Evolutionary conservation across 129 eudicot species (phyloP).

Genomic region (Centrapalus pauciflorus): DNA sequence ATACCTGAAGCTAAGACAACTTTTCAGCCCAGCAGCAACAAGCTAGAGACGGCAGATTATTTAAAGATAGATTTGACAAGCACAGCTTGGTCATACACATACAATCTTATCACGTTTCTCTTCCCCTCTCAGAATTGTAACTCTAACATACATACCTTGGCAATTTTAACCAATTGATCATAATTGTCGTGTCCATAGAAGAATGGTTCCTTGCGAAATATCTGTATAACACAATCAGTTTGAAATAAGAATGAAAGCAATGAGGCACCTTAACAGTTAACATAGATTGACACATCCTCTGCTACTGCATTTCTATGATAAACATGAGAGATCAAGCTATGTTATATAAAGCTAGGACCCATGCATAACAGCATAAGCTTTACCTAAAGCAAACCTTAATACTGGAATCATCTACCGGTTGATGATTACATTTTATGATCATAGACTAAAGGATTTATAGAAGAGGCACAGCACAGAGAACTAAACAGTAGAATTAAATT

Average conservation of each 20-base stretch:
- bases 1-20: neutral
- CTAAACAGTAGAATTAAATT: neutral
- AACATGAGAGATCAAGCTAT: neutral
- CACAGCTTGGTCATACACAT: too few relatives aligned
- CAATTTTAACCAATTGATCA: conserved; percentile 79
- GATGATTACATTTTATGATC: neutral
- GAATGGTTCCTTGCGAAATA: conserved; percentile 82
- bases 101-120: neutral
- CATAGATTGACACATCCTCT: too few relatives aligned
- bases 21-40: too few relatives aligned
- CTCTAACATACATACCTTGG: conserved; percentile 47
- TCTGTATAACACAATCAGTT: conserved; percentile 40
- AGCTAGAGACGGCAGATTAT: too few relatives aligned
- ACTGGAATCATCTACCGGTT: neutral
- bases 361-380: neutral
- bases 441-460: neutral
- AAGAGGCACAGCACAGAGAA: neutral
- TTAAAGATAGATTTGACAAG: too few relatives aligned
- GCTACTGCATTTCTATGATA: neutral
- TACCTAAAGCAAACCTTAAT: neutral
- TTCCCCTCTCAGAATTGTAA: neutral
- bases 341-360: neutral
- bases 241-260: conserved; percentile 12
- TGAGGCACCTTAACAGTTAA: too few relatives aligned
- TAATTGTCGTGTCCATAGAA: conserved; percentile 78